phyloP scores from a whole-genome alignment of 768 basidiomycete genomes.

The Pluteus cervinus region DNA sequence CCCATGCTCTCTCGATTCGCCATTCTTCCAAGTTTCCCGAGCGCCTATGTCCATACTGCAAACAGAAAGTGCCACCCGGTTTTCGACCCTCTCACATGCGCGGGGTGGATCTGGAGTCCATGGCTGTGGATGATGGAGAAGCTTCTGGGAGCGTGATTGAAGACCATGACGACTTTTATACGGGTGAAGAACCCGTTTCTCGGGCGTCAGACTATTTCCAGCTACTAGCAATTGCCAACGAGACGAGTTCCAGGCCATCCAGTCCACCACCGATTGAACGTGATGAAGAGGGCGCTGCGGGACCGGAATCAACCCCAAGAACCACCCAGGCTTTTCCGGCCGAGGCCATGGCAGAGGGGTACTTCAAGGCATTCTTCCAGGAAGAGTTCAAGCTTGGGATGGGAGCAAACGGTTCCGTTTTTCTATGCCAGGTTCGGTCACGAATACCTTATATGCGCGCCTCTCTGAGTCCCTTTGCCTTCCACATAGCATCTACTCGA shows the following conservation, averaged over 20 bases:
- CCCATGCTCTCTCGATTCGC: slow-evolving; percentile 72
- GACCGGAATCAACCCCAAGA: slow-evolving; percentile 6
- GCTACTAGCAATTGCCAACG: slow-evolving; percentile 66
- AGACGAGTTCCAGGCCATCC: slow-evolving; percentile 47
- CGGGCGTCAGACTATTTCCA: slow-evolving; percentile 79
- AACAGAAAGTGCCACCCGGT: slow-evolving; percentile 47
- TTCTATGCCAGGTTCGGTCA: slow-evolving; percentile 67
- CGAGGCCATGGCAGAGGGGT: slow-evolving; percentile 83
- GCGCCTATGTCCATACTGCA: slow-evolving; percentile 68
- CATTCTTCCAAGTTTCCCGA: slow-evolving; percentile 21
- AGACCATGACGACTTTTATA: slow-evolving; percentile 17
- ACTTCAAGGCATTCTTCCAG: slow-evolving; percentile 89
- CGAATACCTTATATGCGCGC: not conserved
- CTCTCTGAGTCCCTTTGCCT: slow-evolving; percentile 7
- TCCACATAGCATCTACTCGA: slow-evolving; percentile 91
- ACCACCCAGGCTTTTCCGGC: slow-evolving; percentile 45
- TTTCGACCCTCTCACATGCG: too few relatives aligned
- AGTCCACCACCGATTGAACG: slow-evolving; percentile 33
- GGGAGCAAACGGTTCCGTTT: slow-evolving; percentile 93
- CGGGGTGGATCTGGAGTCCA: slow-evolving; percentile 15
- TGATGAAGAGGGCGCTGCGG: slow-evolving; percentile 8
- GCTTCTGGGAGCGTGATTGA: slow-evolving; percentile 6
- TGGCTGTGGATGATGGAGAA: slow-evolving; percentile 10
- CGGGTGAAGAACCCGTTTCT: slow-evolving; percentile 38
- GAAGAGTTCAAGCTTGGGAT: slow-evolving; percentile 88